Evolutionary conservation across 2,329 filamentous ascomycete species (phyloP).

Genomic region (Alternaria triticimaculans): DNA sequence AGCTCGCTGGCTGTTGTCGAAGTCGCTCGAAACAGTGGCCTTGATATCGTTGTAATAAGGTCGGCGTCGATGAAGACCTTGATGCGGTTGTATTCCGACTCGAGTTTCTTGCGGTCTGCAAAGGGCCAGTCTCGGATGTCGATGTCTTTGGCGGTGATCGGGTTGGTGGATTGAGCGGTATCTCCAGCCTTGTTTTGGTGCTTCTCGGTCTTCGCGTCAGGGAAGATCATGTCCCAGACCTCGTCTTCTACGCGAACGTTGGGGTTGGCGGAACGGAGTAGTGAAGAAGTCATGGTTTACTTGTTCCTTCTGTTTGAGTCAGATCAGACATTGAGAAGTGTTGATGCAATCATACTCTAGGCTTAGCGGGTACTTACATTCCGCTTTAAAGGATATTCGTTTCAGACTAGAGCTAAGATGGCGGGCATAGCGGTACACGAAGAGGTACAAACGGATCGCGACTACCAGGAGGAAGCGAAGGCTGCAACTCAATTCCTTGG

Average conservation of each 20-base stretch:
- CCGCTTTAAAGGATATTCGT: background rate
- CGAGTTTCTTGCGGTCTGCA: background rate
- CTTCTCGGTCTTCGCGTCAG: background rate
- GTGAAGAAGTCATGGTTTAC: background rate
- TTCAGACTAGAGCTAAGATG: background rate
- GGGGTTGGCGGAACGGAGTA: background rate
- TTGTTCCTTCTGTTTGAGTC: background rate
- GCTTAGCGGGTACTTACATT: background rate
- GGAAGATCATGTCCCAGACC: background rate
- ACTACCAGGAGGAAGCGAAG: background rate
- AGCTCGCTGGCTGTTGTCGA: background rate
- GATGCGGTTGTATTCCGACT: background rate
- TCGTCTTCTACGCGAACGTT: background rate
- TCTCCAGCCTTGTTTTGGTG: background rate
- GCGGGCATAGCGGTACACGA: background rate
- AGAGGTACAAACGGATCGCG: background rate
- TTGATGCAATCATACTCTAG: too few relatives aligned
- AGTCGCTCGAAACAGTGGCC: background rate
- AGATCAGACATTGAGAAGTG: too few relatives aligned
- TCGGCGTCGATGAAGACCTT: background rate
- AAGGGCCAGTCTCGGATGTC: background rate
- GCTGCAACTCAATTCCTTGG: background rate
- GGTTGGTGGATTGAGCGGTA: fast-evolving
- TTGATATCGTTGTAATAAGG: background rate
- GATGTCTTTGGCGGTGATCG: background rate